A percentile compares a stretch with the other conserved stretches of the same genome.
phyloP scores from a whole-genome alignment of 2,329 filamentous ascomycete genomes.

The Paramyrothecium sp. region DNA sequence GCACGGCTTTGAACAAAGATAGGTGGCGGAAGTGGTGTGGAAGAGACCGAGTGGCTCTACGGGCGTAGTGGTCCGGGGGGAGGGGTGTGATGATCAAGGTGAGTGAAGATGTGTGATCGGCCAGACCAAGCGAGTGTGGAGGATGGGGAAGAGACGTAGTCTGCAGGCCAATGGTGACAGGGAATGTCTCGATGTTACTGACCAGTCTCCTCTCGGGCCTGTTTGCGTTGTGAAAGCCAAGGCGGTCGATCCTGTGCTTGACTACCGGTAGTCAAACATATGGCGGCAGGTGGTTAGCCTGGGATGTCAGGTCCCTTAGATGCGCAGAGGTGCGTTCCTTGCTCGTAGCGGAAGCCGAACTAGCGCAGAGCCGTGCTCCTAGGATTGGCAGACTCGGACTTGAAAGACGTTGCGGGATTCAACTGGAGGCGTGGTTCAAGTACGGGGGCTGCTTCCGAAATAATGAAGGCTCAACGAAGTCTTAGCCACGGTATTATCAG shows the following conservation, averaged over 20 bases:
- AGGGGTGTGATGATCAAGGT: neutral
- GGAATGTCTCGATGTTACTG: neutral
- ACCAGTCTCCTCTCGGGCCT: neutral
- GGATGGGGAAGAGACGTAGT: neutral
- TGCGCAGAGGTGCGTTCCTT: too few relatives aligned
- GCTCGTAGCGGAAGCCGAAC: too few relatives aligned
- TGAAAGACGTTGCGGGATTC: too few relatives aligned
- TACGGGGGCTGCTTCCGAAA: too few relatives aligned
- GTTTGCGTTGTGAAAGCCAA: neutral
- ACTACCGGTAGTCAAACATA: neutral
- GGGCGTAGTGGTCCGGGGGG: neutral
- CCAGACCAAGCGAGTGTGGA: neutral
- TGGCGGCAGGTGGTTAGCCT: neutral
- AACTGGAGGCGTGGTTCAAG: too few relatives aligned
- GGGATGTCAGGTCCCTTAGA: too few relatives aligned
- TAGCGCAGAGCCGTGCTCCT: too few relatives aligned
- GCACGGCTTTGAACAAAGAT: neutral
- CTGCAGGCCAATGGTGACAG: neutral
- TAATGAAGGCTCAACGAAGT: neutral
- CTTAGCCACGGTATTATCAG: neutral
- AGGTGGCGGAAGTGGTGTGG: neutral
- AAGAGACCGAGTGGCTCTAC: neutral
- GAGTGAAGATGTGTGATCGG: neutral
- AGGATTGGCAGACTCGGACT: too few relatives aligned
- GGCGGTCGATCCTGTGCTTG: neutral